Percentiles rank a stretch among this genome's conserved stretches.
Conservation (phyloP, 495 filamentous ascomycete genomes). For the Tuber brumale region DNA sequence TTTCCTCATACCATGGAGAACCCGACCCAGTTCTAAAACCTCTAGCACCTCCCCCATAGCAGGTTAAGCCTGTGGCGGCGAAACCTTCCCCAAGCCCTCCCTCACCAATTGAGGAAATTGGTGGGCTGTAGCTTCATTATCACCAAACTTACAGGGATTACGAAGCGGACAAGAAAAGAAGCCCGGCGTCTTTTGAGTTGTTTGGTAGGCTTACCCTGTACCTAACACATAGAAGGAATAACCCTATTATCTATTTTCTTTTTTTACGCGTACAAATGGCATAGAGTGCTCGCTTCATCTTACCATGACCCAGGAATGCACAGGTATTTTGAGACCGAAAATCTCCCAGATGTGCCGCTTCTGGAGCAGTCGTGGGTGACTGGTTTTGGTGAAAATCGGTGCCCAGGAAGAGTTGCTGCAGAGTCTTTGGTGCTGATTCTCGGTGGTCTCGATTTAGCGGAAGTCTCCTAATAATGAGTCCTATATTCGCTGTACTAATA, state of each 20-base stretch:
- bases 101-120: conserved; percentile 34
- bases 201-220: neutral
- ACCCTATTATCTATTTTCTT: neutral
- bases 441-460: conserved; percentile 55
- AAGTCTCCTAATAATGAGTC: neutral
- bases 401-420: conserved; percentile 79
- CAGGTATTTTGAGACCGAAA: conserved; percentile 82
- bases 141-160: conserved; percentile 35
- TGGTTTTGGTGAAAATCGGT: conserved; percentile 84
- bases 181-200: conserved; percentile 38
- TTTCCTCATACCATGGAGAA: conserved; percentile 41
- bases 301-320: conserved; percentile 93
- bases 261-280: too few relatives aligned
- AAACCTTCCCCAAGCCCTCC: conserved; percentile 27
- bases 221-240: neutral
- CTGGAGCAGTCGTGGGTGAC: conserved; percentile 81
- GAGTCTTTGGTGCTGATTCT: conserved; percentile 78
- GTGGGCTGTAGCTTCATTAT: conserved; percentile 40
- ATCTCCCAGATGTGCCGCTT: conserved; percentile 77
- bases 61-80: conserved; percentile 20
- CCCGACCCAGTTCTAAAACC: conserved; percentile 41
- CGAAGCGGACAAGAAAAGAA: conserved; percentile 41
- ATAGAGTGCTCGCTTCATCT: conserved; percentile 90
- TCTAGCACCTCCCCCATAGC: conserved; percentile 24
- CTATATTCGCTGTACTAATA: conserved; percentile 44